Conservation (phyloP, 345 rosid genomes). For the Syzygium aqueum region DNA sequence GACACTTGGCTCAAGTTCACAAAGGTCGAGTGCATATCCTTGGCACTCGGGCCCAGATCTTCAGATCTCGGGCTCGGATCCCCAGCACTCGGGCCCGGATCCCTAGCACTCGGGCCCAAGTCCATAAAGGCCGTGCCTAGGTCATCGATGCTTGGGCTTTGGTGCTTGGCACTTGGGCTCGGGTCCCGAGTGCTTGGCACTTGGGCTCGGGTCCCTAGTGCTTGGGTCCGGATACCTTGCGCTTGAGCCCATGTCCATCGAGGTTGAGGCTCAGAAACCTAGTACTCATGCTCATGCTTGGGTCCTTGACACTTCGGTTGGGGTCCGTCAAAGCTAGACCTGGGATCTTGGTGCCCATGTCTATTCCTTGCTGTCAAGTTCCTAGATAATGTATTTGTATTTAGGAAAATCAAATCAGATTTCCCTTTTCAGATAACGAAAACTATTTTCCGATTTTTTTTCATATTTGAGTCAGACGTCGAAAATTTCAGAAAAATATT, state of each 20-base stretch:
- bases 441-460: neutral
- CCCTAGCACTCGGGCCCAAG: neutral
- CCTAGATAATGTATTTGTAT: neutral
- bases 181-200: neutral
- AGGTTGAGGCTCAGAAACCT: rapidly evolving
- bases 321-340: neutral
- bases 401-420: neutral
- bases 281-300: neutral
- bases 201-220: neutral
- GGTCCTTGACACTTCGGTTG: neutral
- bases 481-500: neutral
- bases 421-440: rapidly evolving
- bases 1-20: neutral
- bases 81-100: neutral
- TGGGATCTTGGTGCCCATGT: rapidly evolving
- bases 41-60: neutral
- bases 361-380: too few species aligned
- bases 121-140: neutral
- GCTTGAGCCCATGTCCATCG: neutral
- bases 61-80: neutral
- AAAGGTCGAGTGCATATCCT: neutral
- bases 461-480: neutral
- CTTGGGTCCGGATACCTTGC: rapidly evolving
- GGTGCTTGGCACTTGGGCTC: neutral
- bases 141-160: neutral